Conservation (phyloP, 805 yeast genomes). For the Wickerhamomyces xylosicus region DNA sequence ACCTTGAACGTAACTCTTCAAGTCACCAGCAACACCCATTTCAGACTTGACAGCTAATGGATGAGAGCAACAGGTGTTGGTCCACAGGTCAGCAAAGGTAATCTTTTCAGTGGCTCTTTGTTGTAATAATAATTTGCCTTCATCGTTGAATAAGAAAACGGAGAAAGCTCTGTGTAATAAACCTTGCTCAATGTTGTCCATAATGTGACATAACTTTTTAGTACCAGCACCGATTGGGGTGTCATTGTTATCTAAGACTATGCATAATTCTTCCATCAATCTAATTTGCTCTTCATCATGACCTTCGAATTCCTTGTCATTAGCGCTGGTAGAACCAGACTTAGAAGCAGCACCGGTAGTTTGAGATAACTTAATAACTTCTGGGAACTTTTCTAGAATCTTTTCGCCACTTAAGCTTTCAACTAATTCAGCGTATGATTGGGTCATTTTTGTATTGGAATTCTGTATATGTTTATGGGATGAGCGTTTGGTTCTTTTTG, state of each 20-base stretch:
- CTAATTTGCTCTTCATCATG: constrained; percentile 91
- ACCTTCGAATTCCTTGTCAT: constrained; percentile 55
- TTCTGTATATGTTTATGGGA: not conserved
- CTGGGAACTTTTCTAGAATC: constrained; percentile 51
- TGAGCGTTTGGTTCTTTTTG: not conserved
- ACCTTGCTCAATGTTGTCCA: constrained; percentile 80
- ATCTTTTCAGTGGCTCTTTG: constrained; percentile 95
- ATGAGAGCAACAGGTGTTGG: constrained; percentile 98
- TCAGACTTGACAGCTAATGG: constrained; percentile 82
- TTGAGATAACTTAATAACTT: constrained; percentile 50
- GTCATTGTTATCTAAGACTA: constrained; percentile 84
- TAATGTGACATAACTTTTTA: constrained; percentile 80
- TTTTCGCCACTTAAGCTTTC: constrained; percentile 35
- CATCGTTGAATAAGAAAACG: constrained; percentile 80
- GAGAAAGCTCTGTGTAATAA: constrained; percentile 92
- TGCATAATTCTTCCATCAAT: constrained; percentile 94
- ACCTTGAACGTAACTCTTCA: constrained; percentile 61
- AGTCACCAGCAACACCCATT: constrained; percentile 43
- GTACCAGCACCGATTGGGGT: constrained; percentile 87
- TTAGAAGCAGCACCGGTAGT: constrained; percentile 47
- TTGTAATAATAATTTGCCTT: constrained; percentile 72
- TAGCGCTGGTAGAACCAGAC: constrained; percentile 20
- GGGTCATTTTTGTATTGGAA: not conserved
- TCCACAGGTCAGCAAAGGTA: constrained; percentile 96
- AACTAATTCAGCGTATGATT: constrained; percentile 42